Base-by-base conservation (phyloP, 495 filamentous ascomycete genomes). In the Daldinia decipiens region DNA sequence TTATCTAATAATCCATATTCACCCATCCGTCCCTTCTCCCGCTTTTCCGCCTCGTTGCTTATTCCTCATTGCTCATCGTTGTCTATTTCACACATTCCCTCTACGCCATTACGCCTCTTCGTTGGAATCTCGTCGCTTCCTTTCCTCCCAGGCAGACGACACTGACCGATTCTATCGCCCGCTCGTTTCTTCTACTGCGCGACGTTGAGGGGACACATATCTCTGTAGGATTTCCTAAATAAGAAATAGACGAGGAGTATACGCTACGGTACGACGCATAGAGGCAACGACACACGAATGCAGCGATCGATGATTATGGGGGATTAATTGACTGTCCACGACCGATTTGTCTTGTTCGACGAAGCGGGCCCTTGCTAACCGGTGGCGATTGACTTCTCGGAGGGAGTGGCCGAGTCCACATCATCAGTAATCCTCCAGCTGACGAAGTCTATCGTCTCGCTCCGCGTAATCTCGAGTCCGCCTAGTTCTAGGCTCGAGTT, bases 381-480 rank as follows among this genome's bases (percentile, higher is more conserved):
- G 70, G 70, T 69, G 70, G 70, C 65, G 57, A 73, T 62, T 66
- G 65, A 69, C 52, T 62, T 34, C 19, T 53, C 32, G 47, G 58
- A 59, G 50, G 61, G 65, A 54, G 60, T 72, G 60, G 65, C 54
- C 65, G 29, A 61, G 60, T 68, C 60, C 65, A 65, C 69, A 67
- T 62, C 60, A 65, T 60, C 65, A 60, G 64, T 52, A n/a, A 50
- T 53, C 61, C 17, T 53, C 17, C 24, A 56, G 70, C 70, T 68
- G 70, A 72, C 65, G 60, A 65, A 65, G 32, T 61, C 59, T 61
- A 59, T 67, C 45, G 63, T 51, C 43, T 26, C 26, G 50, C 26
- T 60, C 61, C 61, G 55, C 70, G 65, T 73, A 68, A 73, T 65
- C 70, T 61, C 8, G 65, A 61, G 52, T 53, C 31, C 40, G 51